Evolutionary conservation across 306 rosid species (phyloP), one percentile per base, ranked within the genome.

Genomic region (Glycine tomentella): DNA sequence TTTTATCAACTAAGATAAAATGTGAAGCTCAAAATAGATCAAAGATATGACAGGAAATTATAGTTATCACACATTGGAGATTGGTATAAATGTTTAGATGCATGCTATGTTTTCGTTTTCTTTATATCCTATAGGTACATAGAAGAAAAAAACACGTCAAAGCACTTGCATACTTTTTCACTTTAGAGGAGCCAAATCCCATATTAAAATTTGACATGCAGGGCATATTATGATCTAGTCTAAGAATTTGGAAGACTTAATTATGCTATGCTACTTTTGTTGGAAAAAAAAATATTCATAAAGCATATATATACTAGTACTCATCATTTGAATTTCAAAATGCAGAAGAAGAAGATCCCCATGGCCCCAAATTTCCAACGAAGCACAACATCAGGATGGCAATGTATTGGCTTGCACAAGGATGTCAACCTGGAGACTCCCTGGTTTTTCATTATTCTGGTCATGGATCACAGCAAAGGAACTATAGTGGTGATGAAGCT

Each of bases 361-460:
- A 78, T 61, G 87, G 87, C 53, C 87, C 87, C 73, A 90, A 86
- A 91, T 87, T 90, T 84, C 99, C 99, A 38, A 81, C 73, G 71
- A 96, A 86, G 84, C 75, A 81, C 53, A 95, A 95, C 80, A 88
- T 96, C n/a, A 85, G 98, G 85, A 96, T 96, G 99, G 99, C 99
- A 31, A 85, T 96, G 88, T 90, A 72, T 92, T 96, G 99, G 99
- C 98, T 96, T 45, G 90, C 88, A 25, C 98, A 96, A 87, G 97
- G 99, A 74, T 90, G 97, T 82, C 97, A 89, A 80, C 82, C 97
- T 3, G 99, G 99, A n/a, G 99, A 96, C 83, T 96, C 99, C 13
- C 88, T 96, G 63, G 82, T 96, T 77, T 96, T 96, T 79, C 99
- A 96, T 85, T 96, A 96, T 80, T 96, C 99, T n/a, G 99, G 99